Conservation (phyloP, 2,329 filamentous ascomycete species). For the Aureobasidium pullulans region DNA sequence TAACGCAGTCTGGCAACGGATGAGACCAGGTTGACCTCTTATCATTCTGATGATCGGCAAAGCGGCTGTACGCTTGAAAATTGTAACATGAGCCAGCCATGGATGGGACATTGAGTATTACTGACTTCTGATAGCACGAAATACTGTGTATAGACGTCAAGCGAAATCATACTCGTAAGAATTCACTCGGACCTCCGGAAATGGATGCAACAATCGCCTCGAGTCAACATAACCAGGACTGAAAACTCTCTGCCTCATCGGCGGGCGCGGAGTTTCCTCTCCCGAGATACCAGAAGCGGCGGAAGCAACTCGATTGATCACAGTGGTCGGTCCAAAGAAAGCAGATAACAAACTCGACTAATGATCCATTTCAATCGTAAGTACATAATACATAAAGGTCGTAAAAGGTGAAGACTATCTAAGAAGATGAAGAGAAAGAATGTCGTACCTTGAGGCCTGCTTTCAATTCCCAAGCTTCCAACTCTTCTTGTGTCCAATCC, state of each 20-base stretch:
- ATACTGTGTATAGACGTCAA: too few species aligned
- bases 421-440: background rate
- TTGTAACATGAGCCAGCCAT: too few species aligned
- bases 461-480: conserved; percentile 15
- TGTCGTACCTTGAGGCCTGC: background rate
- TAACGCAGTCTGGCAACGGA: too few species aligned
- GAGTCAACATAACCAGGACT: background rate
- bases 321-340: background rate
- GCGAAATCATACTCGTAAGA: background rate
- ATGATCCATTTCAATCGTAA: background rate
- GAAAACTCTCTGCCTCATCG: background rate
- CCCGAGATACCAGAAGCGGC: background rate
- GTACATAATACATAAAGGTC: background rate
- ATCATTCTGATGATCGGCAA: too few species aligned
- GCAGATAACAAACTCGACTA: background rate
- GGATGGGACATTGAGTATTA: too few species aligned
- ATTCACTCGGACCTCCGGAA: background rate
- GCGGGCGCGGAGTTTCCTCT: background rate
- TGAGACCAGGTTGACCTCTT: too few species aligned
- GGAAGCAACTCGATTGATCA: background rate
- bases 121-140: too few species aligned
- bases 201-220: background rate
- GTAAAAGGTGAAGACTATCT: background rate
- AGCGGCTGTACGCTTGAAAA: too few species aligned
- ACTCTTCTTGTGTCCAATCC: conserved; percentile 25